These are phyloP conservation scores for Ophiostoma perfectum DNA, from an alignment of 2,329 filamentous ascomycete species.

Conservation along the genomic window DNA sequence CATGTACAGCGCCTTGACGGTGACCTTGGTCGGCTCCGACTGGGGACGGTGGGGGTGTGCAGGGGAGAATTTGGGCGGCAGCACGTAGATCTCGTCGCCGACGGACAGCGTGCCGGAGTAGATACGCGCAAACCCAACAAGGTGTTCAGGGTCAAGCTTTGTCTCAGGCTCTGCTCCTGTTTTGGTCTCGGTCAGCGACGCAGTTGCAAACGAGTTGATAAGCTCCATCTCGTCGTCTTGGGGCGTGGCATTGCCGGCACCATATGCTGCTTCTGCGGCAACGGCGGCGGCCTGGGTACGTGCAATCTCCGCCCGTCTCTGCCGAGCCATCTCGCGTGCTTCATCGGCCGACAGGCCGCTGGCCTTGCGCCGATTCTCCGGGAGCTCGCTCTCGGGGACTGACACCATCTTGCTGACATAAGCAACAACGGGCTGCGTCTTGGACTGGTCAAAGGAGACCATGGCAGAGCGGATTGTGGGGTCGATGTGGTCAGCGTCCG, in stretches of 20 bases:
- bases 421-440: constrained; percentile 74
- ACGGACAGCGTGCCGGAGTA: constrained; percentile 88
- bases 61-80: constrained; percentile 89
- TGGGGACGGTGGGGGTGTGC: constrained; percentile 60
- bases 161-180: constrained; percentile 38
- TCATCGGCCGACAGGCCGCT: constrained; percentile 77
- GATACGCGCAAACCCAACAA: constrained; percentile 90
- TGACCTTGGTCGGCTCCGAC: constrained; percentile 75
- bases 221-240: constrained; percentile 17
- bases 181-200: constrained; percentile 13
- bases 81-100: constrained; percentile 83
- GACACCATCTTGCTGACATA: constrained; percentile 99
- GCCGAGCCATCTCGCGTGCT: constrained; percentile 77
- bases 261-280: constrained; percentile 36
- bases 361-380: constrained; percentile 68
- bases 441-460: constrained; percentile 66
- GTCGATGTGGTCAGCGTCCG: constrained; percentile 67
- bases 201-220: not conserved
- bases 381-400: constrained; percentile 84
- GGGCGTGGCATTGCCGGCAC: not conserved
- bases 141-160: constrained; percentile 69
- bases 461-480: constrained; percentile 70
- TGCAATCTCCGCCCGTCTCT: constrained; percentile 84
- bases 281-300: constrained; percentile 57
- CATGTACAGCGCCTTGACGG: constrained; percentile 82